A percentile compares a stretch with the other conserved stretches of the same genome.
Evolutionary conservation across 768 basidiomycete species (phyloP).

Genomic region (Pleurotus eryngii): DNA sequence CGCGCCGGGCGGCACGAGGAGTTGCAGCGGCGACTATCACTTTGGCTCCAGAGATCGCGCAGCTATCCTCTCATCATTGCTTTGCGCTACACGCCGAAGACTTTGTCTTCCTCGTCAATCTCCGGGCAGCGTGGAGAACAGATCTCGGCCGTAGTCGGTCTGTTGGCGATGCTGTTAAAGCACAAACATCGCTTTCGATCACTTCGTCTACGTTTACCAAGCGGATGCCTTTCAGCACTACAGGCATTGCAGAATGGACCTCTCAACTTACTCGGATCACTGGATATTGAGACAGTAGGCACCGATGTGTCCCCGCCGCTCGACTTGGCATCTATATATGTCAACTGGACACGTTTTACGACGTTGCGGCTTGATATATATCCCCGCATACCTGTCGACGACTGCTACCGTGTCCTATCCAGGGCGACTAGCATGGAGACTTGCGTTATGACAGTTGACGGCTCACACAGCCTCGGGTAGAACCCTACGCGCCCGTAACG

Average conservation of each 20-base stretch:
- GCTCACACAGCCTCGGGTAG: not conserved
- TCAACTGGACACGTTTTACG: not conserved
- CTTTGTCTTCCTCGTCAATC: not conserved
- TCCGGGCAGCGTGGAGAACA: not conserved
- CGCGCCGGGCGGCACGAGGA: not conserved
- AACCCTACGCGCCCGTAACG: not conserved
- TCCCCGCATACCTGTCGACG: not conserved
- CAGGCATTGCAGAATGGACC: not conserved
- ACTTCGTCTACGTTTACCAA: not conserved
- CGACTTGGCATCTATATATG: not conserved
- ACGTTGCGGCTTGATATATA: not conserved
- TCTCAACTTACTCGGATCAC: not conserved
- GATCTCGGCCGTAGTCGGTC: not conserved
- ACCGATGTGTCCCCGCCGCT: not conserved
- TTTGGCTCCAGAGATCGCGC: conserved; percentile 3
- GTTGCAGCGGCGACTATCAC: not conserved
- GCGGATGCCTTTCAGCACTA: not conserved
- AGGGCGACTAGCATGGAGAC: not conserved
- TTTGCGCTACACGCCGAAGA: not conserved
- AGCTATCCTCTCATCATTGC: not conserved
- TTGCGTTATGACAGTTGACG: not conserved
- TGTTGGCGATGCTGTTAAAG: not conserved
- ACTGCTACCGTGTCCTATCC: not conserved
- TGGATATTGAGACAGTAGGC: conserved; percentile 2
- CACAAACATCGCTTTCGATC: not conserved